A percentile compares a stretch with the other conserved stretches of the same genome.
phyloP scores from a whole-genome alignment of 2,329 filamentous ascomycete genomes.

The Arthrobotrys pseudoclavata region DNA sequence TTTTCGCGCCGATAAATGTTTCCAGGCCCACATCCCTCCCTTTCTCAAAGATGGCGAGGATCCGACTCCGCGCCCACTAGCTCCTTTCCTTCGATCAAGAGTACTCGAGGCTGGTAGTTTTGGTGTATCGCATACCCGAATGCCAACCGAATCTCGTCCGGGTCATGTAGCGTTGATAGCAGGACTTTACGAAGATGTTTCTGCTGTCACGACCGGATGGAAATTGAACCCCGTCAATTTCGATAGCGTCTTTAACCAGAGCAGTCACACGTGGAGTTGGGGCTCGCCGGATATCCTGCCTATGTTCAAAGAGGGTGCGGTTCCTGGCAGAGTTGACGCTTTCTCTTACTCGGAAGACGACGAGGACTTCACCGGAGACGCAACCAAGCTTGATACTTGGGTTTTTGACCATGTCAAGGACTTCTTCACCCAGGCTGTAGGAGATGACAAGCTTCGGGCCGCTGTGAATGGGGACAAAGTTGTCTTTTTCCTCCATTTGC shows the following conservation, averaged over 20 bases:
- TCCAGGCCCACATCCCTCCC: constrained; percentile 91
- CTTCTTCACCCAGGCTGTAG: constrained; percentile 83
- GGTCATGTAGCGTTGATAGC: constrained; percentile 98
- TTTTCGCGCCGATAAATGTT: constrained; percentile 95
- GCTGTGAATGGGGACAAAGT: constrained; percentile 84
- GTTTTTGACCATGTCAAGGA: constrained; percentile 94
- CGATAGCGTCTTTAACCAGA: constrained; percentile 98
- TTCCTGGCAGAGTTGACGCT: constrained; percentile 87
- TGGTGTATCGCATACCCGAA: constrained; percentile 94
- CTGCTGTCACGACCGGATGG: constrained; percentile 96
- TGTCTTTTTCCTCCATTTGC: constrained; percentile 94
- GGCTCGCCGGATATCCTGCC: constrained; percentile 96
- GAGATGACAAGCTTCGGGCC: constrained; percentile 79
- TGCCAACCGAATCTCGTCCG: constrained; percentile 94
- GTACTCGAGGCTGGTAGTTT: constrained; percentile 93
- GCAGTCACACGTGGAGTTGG: constrained; percentile 98
- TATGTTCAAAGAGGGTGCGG: constrained; percentile 96
- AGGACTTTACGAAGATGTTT: constrained; percentile 97
- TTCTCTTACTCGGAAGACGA: constrained; percentile 84
- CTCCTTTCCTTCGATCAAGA: constrained; percentile 90
- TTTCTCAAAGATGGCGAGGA: constrained; percentile 70
- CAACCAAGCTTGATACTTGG: constrained; percentile 86
- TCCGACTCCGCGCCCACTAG: constrained; percentile 79
- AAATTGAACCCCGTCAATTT: constrained; percentile 98
- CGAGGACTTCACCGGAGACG: constrained; percentile 90